Base-by-base conservation (phyloP, 192 early-diverging fungal genomes). In the Podila epigama region DNA sequence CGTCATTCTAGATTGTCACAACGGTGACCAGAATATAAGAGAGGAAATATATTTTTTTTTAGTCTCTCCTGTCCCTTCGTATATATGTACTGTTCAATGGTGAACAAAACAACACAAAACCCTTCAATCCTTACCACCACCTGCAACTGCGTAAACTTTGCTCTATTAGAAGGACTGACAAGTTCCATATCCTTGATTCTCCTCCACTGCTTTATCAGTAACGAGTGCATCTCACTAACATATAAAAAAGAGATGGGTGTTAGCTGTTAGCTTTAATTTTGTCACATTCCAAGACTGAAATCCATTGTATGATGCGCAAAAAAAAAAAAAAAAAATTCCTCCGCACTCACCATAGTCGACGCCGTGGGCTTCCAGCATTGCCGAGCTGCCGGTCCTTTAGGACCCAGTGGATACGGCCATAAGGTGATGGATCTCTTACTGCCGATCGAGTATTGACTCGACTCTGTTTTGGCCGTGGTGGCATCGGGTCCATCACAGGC, bases 401-500 rank as follows among this genome's bases (percentile, higher is more conserved):
- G 5, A 68, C 55, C 57, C 60, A 64, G 39, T 60, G 37, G 28
- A 77, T 22, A 15, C 55, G 34, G 20, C 71, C 58, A 51, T 75
- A 68, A 1, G 54, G 40, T 5, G 44, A 48, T 48, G 10, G 20
- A 22, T 48, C 44, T 48, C 44, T 22, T 48, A 18, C 44, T 48
- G 39, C 37, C 1, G 51, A 33, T 10, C 58, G 13, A 0, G 60
- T 57, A 4, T 58, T 39, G 34, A 57, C 39, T 28, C 65, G 57
- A 8, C 1, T 22, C 5, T 27, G 27, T 16, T 20, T 13, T 8
- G 32, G 44, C 18, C 52, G 50, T 5, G n/a, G n/a, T n/a, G 32
- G 33, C 25, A 77, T 68, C 3, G 73, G 60, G 0, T 68, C 66
- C 5, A 77, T 13, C 0, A 48, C 40, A 13, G 73, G 73, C 72